Percentiles rank a stretch among this genome's conserved stretches.
phyloP scores from a whole-genome alignment of 176 grass and related monocot species.

The Aegilops tauschii region DNA sequence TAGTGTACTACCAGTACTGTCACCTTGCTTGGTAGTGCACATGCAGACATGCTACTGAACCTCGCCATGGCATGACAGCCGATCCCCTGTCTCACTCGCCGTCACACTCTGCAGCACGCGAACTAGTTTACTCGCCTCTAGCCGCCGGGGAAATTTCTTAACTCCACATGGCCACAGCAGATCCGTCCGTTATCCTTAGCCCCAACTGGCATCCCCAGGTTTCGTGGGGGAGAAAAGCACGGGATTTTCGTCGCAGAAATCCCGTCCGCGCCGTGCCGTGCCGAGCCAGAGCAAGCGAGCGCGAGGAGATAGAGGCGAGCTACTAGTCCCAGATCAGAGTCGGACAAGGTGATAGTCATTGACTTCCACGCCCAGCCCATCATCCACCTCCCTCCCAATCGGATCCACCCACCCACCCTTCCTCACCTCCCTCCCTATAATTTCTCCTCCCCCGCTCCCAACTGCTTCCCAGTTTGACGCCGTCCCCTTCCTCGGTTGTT shows the following conservation, averaged over 20 bases:
- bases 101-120: not conserved
- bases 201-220: not conserved
- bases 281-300: not conserved
- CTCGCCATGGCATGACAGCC: too few species aligned
- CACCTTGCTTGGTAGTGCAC: not conserved
- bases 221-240: not conserved
- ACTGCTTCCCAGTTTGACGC: conserved; percentile 22
- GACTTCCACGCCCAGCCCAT: conserved; percentile 27
- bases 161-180: not conserved
- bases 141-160: not conserved
- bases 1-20: too few species aligned
- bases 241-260: not conserved
- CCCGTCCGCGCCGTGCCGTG: not conserved
- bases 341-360: not conserved
- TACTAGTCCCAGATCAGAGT: not conserved
- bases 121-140: not conserved
- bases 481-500: not conserved
- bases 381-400: conserved; percentile 13
- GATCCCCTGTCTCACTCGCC: not conserved
- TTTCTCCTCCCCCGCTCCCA: not conserved
- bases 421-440: not conserved
- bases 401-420: conserved; percentile 22
- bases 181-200: not conserved
- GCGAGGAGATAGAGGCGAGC: not conserved
- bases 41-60: too few species aligned